phyloP scores from a whole-genome alignment of 306 rosid species.

The Trifolium repens region DNA sequence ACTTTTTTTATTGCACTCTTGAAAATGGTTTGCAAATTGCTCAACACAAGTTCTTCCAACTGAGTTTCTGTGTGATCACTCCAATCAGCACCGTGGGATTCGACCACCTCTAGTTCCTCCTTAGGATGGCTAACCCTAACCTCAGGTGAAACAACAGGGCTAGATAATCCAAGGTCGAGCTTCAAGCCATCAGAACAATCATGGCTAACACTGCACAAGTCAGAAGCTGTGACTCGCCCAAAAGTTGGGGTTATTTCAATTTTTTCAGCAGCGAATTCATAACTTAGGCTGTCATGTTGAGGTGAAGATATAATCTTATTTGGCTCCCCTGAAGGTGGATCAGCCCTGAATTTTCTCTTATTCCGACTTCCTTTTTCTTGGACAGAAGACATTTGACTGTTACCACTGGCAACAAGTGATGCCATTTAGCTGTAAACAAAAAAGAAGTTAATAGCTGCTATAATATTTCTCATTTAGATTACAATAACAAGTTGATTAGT shows the following conservation, averaged over 20 bases:
- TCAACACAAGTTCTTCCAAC: constrained; percentile 80
- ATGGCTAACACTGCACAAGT: constrained; percentile 57
- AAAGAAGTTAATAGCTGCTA: neutral
- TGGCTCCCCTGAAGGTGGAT: constrained; percentile 71
- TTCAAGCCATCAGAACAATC: constrained; percentile 73
- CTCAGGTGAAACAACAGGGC: constrained; percentile 52
- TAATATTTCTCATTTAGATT: neutral
- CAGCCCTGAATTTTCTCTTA: constrained; percentile 96
- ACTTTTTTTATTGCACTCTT: constrained; percentile 77
- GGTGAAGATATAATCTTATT: constrained; percentile 57
- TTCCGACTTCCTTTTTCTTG: constrained; percentile 89
- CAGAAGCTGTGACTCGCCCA: constrained; percentile 57
- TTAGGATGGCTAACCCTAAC: constrained; percentile 55
- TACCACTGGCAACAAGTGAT: constrained; percentile 68
- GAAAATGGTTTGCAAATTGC: constrained; percentile 69
- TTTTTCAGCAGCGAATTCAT: constrained; percentile 85
- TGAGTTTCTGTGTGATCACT: constrained; percentile 79
- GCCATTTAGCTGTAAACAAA: constrained; percentile 74
- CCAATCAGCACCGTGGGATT: constrained; percentile 80
- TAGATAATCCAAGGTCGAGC: constrained; percentile 83
- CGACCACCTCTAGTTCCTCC: constrained; percentile 70
- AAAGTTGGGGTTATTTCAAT: constrained; percentile 54
- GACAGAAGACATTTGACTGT: constrained; percentile 58
- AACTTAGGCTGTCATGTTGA: constrained; percentile 67
- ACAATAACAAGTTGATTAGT: neutral